Conservation (phyloP, 108 stramenopile species). For the Pseudonitzschia delicatissima region DNA sequence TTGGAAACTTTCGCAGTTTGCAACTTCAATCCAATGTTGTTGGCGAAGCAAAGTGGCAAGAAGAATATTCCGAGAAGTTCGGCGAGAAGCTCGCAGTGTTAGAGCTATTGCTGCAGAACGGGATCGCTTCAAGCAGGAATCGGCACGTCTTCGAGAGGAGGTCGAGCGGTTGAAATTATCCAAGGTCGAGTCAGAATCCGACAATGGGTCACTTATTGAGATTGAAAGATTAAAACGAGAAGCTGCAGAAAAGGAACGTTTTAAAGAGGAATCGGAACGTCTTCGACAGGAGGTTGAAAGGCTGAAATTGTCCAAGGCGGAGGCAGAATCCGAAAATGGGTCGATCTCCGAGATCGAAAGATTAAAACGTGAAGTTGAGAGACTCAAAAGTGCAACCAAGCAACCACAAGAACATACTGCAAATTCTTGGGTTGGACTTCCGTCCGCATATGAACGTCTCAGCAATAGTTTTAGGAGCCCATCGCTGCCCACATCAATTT, state of each 20-base stretch:
- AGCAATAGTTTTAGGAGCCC: background rate
- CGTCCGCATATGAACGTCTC: background rate
- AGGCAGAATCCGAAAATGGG: background rate
- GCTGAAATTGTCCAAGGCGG: constrained; percentile 10
- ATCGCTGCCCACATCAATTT: background rate
- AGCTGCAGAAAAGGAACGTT: constrained; percentile 50
- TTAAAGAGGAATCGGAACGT: constrained; percentile 48
- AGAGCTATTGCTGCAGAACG: constrained; percentile 45
- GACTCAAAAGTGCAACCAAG: constrained; percentile 17
- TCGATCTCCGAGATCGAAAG: constrained; percentile 32
- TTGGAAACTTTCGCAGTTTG: constrained; percentile 16
- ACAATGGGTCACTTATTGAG: constrained; percentile 20
- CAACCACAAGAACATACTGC: background rate
- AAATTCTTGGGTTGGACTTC: background rate
- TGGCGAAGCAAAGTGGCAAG: constrained; percentile 38
- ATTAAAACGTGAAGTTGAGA: constrained; percentile 33
- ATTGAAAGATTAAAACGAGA: constrained; percentile 29
- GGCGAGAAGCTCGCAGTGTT: constrained; percentile 55
- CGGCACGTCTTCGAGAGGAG: constrained; percentile 46
- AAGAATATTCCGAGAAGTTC: constrained; percentile 27
- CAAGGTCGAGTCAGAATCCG: background rate
- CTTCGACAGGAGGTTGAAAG: constrained; percentile 49
- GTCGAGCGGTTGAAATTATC: constrained; percentile 26
- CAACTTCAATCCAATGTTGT: constrained; percentile 40
- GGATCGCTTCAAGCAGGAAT: constrained; percentile 53